Conservation (phyloP, 257 asterid species). For the Nicotiana tomentosiformis region DNA sequence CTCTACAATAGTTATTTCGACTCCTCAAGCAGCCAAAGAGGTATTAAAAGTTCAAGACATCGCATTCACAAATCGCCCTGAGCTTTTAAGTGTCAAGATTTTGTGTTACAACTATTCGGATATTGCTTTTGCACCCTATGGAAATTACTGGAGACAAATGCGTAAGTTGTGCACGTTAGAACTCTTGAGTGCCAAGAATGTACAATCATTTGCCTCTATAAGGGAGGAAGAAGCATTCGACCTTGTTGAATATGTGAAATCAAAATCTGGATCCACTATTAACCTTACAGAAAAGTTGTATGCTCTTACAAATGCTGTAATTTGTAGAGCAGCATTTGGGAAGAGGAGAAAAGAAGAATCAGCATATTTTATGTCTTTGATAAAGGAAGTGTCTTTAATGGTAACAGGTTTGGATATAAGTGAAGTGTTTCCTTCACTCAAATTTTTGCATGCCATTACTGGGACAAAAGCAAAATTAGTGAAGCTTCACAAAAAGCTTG, state of each 20-base stretch:
- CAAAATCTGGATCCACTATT: background rate
- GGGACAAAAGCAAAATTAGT: background rate
- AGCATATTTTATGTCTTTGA: background rate
- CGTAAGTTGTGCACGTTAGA: background rate
- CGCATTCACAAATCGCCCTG: background rate
- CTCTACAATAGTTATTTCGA: background rate
- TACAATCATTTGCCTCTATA: background rate
- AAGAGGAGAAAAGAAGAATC: constrained; percentile 5
- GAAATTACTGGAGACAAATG: background rate
- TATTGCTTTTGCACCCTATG: background rate
- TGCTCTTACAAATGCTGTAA: constrained; percentile 2
- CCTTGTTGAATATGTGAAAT: background rate
- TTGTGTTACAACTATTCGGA: background rate
- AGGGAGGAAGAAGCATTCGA: background rate
- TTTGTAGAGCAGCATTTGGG: constrained; percentile 3
- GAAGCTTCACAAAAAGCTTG: background rate
- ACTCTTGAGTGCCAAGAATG: background rate
- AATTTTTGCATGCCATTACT: background rate
- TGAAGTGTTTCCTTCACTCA: constrained; percentile 6
- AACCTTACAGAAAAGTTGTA: background rate
- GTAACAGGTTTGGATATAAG: background rate
- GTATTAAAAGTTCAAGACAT: background rate
- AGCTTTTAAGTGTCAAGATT: background rate
- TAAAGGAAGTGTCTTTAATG: background rate
- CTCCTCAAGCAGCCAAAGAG: background rate